A percentile compares a stretch with the other conserved stretches of the same genome.
Conservation (phyloP, 768 basidiomycete species). For the Trametes gibbosa region DNA sequence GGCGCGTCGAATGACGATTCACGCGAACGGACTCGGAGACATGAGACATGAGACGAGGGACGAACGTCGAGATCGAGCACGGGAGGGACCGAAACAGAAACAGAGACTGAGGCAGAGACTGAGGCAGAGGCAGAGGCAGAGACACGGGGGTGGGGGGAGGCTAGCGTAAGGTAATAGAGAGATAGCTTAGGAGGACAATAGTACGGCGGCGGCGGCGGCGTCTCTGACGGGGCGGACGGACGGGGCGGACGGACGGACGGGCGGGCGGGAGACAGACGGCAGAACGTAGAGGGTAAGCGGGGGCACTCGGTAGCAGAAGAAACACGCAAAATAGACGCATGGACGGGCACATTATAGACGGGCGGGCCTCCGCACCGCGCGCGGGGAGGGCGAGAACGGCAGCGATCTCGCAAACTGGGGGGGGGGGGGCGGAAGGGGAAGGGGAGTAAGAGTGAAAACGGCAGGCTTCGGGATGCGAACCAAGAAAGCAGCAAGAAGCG, state of each 20-base stretch:
- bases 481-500: conserved; percentile 12
- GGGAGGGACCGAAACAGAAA: too few species aligned
- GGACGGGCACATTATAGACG: neutral
- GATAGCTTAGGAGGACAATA: neutral
- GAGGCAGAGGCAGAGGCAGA: too few species aligned
- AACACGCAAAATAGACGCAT: neutral
- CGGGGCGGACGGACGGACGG: too few species aligned
- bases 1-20: too few species aligned
- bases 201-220: neutral
- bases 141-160: neutral
- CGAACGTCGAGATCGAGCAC: too few species aligned
- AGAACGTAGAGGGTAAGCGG: neutral
- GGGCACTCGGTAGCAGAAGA: neutral
- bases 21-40: too few species aligned
- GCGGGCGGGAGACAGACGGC: too few species aligned
- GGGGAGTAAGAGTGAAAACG: neutral
- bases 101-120: too few species aligned
- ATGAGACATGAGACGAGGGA: too few species aligned
- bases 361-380: neutral
- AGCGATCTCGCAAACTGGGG: too few species aligned
- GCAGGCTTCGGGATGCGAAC: neutral
- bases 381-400: too few species aligned
- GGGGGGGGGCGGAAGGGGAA: neutral
- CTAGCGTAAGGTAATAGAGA: neutral
- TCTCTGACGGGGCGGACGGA: too few species aligned